A percentile compares a stretch with the other conserved stretches of the same genome.
phyloP scores from a whole-genome alignment of 805 yeast genomes.

The Monosporozyma aquatica region DNA sequence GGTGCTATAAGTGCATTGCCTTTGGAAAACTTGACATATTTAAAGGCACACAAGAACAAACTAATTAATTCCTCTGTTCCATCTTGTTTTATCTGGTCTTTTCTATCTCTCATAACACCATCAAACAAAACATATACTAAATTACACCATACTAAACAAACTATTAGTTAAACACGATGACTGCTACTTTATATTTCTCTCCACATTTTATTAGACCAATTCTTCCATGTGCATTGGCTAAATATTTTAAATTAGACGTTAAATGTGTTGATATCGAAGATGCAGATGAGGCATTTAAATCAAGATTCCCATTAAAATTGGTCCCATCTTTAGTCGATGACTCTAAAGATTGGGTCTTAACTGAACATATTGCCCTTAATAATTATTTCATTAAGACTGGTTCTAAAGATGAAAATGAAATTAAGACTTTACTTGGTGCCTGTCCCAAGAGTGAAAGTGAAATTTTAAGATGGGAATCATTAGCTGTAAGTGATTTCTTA shows the following conservation, averaged over 20 bases:
- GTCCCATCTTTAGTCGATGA: slow-evolving; percentile 53
- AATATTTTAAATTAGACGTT: slow-evolving; percentile 52
- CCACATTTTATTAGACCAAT: slow-evolving; percentile 38
- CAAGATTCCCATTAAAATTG: slow-evolving; percentile 53
- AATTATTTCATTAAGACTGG: slow-evolving; percentile 37
- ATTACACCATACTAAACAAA: slow-evolving; percentile 40
- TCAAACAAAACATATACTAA: too few species aligned
- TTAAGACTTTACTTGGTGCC: slow-evolving; percentile 45
- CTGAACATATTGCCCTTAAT: slow-evolving; percentile 25
- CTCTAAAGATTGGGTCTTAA: slow-evolving; percentile 2
- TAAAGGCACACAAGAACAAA: too few species aligned
- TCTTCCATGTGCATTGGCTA: slow-evolving; percentile 40
- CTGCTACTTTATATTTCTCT: slow-evolving; percentile 1
- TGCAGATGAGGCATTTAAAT: slow-evolving; percentile 25
- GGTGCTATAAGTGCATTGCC: too few species aligned
- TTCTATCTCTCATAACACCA: too few species aligned
- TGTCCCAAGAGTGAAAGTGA: slow-evolving; percentile 33
- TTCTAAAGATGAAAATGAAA: slow-evolving; percentile 25
- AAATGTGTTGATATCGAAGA: slow-evolving; percentile 34
- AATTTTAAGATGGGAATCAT: slow-evolving; percentile 66
- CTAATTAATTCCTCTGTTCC: too few species aligned
- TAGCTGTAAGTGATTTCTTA: slow-evolving; percentile 59
- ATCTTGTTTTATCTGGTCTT: too few species aligned
- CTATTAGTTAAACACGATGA: background rate
- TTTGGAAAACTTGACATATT: too few species aligned